A percentile compares a stretch with the other conserved stretches of the same genome.
phyloP scores from a whole-genome alignment of 768 basidiomycete genomes.

The Termitomyces sp. region DNA sequence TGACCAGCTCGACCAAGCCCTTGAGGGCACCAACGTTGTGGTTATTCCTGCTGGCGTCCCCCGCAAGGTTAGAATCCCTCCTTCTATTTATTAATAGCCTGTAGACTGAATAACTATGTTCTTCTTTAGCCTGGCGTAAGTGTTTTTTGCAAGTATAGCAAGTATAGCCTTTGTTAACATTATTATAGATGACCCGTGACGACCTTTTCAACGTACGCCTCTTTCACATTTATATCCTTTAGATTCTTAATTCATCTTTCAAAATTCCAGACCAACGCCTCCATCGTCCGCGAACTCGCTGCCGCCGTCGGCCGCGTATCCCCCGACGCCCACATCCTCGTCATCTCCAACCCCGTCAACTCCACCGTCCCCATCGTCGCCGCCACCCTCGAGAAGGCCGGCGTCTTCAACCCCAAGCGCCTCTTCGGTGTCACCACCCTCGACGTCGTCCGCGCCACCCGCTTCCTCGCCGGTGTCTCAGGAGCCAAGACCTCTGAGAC shows the following conservation, averaged over 20 bases:
- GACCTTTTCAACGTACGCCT: constrained; percentile 87
- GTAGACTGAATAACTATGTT: constrained; percentile 19
- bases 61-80: constrained; percentile 67
- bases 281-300: constrained; percentile 95
- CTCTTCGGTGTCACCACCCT: constrained; percentile 98
- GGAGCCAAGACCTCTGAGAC: constrained; percentile 62
- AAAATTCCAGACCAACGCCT: constrained; percentile 78
- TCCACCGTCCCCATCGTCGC: constrained; percentile 98
- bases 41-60: constrained; percentile 99
- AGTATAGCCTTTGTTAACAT: constrained; percentile 19
- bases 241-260: background rate
- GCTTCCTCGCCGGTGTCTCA: constrained; percentile 75
- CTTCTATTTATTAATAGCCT: background rate
- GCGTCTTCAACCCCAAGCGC: constrained; percentile 83
- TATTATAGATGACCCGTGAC: constrained; percentile 84
- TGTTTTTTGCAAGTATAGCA: constrained; percentile 14
- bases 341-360: constrained; percentile 99
- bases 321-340: constrained; percentile 88
- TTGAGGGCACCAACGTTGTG: constrained; percentile 86
- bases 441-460: constrained; percentile 93
- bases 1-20: constrained; percentile 84
- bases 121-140: constrained; percentile 72
- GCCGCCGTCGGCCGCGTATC: constrained; percentile 78
- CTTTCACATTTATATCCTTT: background rate
- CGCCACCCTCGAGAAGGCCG: constrained; percentile 83